Conservation (phyloP, 345 rosid genomes). For the Passiflora organensis region DNA sequence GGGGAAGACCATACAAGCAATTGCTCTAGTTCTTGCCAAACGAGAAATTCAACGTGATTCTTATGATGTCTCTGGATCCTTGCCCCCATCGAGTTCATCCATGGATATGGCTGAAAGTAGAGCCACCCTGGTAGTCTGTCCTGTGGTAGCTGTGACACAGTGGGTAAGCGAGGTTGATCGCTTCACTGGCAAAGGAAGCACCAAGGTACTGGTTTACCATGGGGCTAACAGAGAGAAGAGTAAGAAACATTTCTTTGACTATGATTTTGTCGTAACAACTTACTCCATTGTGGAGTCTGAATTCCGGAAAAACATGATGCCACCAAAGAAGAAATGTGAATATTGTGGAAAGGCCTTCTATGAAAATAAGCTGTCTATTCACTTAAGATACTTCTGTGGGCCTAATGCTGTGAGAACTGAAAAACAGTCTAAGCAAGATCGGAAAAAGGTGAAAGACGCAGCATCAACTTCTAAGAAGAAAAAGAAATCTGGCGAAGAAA, state of each 20-base stretch:
- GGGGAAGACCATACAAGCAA: conserved; percentile 98
- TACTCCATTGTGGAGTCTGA: conserved; percentile 76
- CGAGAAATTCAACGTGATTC: conserved; percentile 33
- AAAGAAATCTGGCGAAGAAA: conserved; percentile 13
- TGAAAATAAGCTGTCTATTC: conserved; percentile 41
- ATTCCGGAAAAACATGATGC: conserved; percentile 65
- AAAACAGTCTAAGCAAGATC: conserved; percentile 80
- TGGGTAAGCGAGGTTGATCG: conserved; percentile 79
- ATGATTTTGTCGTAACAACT: conserved; percentile 87
- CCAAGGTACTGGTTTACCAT: conserved; percentile 73
- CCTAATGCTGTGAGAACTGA: conserved; percentile 64
- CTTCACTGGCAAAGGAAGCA: conserved; percentile 74
- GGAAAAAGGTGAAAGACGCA: conserved; percentile 38
- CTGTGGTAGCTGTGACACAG: conserved; percentile 86
- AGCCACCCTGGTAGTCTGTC: conserved; percentile 85
- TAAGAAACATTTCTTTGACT: conserved; percentile 43
- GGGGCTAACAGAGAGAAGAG: conserved; percentile 64
- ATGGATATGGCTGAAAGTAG: conserved; percentile 27
- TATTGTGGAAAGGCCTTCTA: conserved; percentile 61
- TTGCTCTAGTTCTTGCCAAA: conserved; percentile 82
- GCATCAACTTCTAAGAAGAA: conserved; percentile 17
- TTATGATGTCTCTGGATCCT: conserved; percentile 11
- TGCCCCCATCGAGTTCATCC: conserved; percentile 29
- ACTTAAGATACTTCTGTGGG: conserved; percentile 70
- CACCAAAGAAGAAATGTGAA: conserved; percentile 54